Evolutionary conservation across 2,329 filamentous ascomycete genomes (phyloP), one percentile per base, ranked within the genome.

Genomic region (Nemania abortiva): DNA sequence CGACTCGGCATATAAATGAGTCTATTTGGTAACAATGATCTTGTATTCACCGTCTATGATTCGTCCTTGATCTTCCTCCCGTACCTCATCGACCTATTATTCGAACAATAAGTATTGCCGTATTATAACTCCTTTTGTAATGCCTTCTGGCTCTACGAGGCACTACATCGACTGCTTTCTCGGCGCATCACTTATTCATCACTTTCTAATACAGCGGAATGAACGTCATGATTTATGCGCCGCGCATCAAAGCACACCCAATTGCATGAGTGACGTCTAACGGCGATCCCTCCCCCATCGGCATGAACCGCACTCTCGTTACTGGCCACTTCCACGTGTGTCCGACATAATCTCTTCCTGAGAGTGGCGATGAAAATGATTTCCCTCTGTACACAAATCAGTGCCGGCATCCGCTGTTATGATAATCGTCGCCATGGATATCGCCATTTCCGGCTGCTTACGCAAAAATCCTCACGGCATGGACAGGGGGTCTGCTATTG

Each of bases 161-260:
- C 15, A 24, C 79, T 85, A 72, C n/a, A 66, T 20, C 11, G 15
- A 53, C 10, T 13, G 4, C 20, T 39, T 13, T 53, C 10, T 20
- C 13, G 20, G 68, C 82, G 76, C 77, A 93, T 81, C 29, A 94
- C 81, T 22, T 79, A 82, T 0, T 83, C 79, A 71, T 93, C 89
- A 52, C 91, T 85, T 13, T 72, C 70, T 27, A 66, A 57, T 22
- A 63, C 58, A 5, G 86, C 83, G 9, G 92, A 83, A 9, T 88
- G 86, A 65, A 93, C 89, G 0, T 92, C 92, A 77, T 95, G 91
- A 77, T 95, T 92, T 75, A 95, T 92, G 50, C 92, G 87, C 77
- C 86, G 82, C 50, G 89, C 88, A 24, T 84, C 82, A 52, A 94
- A 94, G 82, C 50, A 89, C 88, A 24, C 84, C 82, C 52, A 94